Base-by-base conservation (phyloP, 1,139 yeast species). In the Geotrichum cucujoidarum region DNA sequence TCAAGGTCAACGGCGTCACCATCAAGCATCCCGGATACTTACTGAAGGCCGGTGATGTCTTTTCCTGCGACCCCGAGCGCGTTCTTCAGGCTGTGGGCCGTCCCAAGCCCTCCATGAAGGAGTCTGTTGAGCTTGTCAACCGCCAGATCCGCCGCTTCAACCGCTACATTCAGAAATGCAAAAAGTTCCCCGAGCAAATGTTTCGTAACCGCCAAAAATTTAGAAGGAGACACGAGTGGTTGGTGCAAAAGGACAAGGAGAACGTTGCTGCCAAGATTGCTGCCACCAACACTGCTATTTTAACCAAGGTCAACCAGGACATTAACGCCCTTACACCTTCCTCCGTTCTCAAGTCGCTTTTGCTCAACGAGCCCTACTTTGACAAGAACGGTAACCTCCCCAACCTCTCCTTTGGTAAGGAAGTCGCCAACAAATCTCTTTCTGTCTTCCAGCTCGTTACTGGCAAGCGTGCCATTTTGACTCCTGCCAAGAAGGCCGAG, bases 71-170 rank as follows among this genome's bases (percentile, higher is more conserved):
- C 47, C 97, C 97, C 4, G 92, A 83, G 55, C 83, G 84, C 57
- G 97, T 89, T 7, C 72, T 94, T 49, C 76, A 76, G 55, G 97
- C 97, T 5, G 70, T 89, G 68, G 97, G 97, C 54, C 78, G 86
- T 52, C 71, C 75, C 52, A 90, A 89, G 67, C 97, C 97, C 45
- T 74, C 85, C 52, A 66, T 85, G 41, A 76, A 76, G 57, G 74
- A 81, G 59, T 77, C 95, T 4, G 69, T 85, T 48, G 77, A 77
- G 55, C 72, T 81, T 32, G 95, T 87, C 61, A 80, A 78, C 60
- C 72, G 72, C 30, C 95, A 88, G 67, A 79, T 87, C 43, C 67
- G 74, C 20, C 75, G 77, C 53, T 90, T 90, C 92, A 89, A 88
- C 68, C 71, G 74, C 52, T 84, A 78, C 64, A 82, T 90, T 18